Conservation (phyloP, 2,329 filamentous ascomycete species). For the Xylaria sp. region DNA sequence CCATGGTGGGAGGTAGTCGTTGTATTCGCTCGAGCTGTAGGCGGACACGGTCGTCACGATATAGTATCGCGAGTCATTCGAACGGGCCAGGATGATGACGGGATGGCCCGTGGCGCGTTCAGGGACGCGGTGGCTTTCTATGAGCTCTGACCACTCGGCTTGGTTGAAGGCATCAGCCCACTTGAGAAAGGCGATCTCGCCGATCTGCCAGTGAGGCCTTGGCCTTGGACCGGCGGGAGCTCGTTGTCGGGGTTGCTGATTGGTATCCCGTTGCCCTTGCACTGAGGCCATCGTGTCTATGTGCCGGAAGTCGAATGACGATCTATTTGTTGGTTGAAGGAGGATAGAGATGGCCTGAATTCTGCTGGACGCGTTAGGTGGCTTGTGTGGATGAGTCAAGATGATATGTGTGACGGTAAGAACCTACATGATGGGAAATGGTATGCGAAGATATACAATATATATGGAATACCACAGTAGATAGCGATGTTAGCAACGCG, state of each 20-base stretch:
- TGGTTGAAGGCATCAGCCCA: constrained; percentile 26
- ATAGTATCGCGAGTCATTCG: constrained; percentile 33
- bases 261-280: background rate
- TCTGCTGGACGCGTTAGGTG: background rate
- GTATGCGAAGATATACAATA: background rate
- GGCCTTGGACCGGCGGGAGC: constrained; percentile 22
- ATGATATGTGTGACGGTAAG: too few relatives aligned
- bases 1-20: constrained; percentile 48
- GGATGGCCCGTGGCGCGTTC: constrained; percentile 46
- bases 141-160: constrained; percentile 36
- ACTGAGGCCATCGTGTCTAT: background rate
- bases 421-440: background rate
- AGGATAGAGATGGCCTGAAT: background rate
- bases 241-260: background rate
- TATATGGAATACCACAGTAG: background rate
- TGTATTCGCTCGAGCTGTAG: constrained; percentile 42
- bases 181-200: constrained; percentile 49
- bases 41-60: constrained; percentile 50
- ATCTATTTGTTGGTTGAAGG: background rate
- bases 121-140: constrained; percentile 36
- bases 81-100: constrained; percentile 48
- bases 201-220: constrained; percentile 26
- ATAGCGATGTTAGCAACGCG: background rate
- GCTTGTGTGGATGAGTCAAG: background rate
- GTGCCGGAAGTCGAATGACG: too few relatives aligned